Base-by-base conservation (phyloP, 148 eudicot genomes). In the Dysphania ambrosioides region DNA sequence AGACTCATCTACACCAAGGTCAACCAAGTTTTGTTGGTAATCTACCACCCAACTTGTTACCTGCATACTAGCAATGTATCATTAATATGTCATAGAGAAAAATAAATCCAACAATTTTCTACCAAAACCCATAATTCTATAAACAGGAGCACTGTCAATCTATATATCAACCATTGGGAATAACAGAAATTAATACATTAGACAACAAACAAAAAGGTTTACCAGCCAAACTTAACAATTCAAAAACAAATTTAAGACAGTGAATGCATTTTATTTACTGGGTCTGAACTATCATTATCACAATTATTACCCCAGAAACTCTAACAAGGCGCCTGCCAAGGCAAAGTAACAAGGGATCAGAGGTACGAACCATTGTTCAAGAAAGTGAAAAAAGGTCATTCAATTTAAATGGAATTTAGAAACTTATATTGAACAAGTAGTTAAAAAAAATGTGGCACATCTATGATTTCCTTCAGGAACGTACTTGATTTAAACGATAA, bases 21-120 rank as follows among this genome's bases (percentile, higher is more conserved):
- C 89, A 79, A 95, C 88, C 72, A 95, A 84, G 81, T 86, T 95
- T 6, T 95, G 96, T 88, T 92, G 97, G 88, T 95, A 92, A 66
- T 95, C 97, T 67, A 95, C 96, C 35, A 95, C 92, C 98, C 98
- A 95, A 59, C 96, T 96, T 78, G 98, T 95, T 60, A 95, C 98
- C 98, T 95, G 78, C 71, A 60, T 70, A 73, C 10, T 77, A 74
- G 36, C 73, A 72, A 24, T 49, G 56, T 67, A 68, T 62, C 16
- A 44, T 34, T 5, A 30, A 4, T 29, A 69, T 35, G 11, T 18
- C n/a, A 70, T n/a, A 32, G 38, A 4, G 16, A 9, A 35, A 35
- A n/a, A n/a, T n/a, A 53, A 32, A 70, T 31, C 27, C 47, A 31
- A 15, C 32, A 62, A 15, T 31, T 13, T 31, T 16, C 23, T 62